These are phyloP conservation scores for Davidsoniella neocaledoniae DNA, from an alignment of 2,329 filamentous ascomycete genomes.

Conservation along the genomic window DNA sequence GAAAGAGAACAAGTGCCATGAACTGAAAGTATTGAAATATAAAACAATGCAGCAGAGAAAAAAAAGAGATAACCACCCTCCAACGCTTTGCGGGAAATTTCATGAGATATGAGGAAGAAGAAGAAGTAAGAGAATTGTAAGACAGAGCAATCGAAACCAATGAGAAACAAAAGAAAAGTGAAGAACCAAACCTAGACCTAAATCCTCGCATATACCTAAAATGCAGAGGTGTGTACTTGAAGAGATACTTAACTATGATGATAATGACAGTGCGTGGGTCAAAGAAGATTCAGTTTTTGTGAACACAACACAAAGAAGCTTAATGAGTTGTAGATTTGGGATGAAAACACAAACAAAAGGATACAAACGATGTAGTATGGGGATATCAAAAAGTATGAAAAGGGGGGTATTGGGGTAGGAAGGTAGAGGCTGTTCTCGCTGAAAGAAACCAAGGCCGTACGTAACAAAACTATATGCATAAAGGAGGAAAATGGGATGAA, in stretches of 20 bases:
- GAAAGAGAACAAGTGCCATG: too few relatives aligned
- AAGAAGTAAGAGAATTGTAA: background rate
- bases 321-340: background rate
- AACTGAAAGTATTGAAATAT: too few relatives aligned
- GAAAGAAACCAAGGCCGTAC: background rate
- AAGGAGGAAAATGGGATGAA: background rate
- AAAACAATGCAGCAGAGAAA: too few relatives aligned
- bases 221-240: too few relatives aligned
- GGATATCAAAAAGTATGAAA: background rate
- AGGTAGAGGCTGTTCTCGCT: too few relatives aligned
- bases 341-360: background rate
- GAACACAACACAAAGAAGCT: background rate
- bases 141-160: background rate
- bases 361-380: too few relatives aligned
- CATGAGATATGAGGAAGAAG: background rate
- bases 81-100: background rate
- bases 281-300: too few relatives aligned
- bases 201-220: background rate
- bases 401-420: too few relatives aligned
- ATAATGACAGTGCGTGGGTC: too few relatives aligned
- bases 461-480: background rate
- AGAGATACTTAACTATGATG: too few relatives aligned
- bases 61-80: too few relatives aligned
- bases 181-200: background rate
- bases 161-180: background rate